These are phyloP conservation scores for Pinus taeda DNA, from an alignment of 75 land plant genomes.

Conservation along the genomic window DNA sequence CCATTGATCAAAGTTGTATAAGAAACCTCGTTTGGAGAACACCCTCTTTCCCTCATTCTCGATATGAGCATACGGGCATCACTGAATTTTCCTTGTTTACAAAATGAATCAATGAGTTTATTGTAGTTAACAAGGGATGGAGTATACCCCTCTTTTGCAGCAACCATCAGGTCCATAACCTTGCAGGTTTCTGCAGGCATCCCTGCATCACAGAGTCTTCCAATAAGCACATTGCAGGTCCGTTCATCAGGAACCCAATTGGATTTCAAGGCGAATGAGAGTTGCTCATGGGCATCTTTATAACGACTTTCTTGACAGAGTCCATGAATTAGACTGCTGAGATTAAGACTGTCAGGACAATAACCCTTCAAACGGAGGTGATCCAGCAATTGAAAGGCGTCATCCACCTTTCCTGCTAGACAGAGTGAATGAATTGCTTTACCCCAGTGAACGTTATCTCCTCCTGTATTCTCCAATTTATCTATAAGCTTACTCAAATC, in stretches of 20 bases:
- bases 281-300: constrained; percentile 47
- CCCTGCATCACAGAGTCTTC: constrained; percentile 29
- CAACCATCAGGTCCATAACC: constrained; percentile 20
- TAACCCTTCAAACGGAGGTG: constrained; percentile 36
- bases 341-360: constrained; percentile 34
- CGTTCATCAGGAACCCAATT: constrained; percentile 39
- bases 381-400: constrained; percentile 42
- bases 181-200: constrained; percentile 22
- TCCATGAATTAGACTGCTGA: constrained; percentile 43
- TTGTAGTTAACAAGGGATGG: constrained; percentile 47
- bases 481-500: too few relatives aligned
- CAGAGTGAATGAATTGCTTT: constrained; percentile 38
- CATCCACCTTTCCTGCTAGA: constrained; percentile 28
- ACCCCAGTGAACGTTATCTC: constrained; percentile 11
- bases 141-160: constrained; percentile 32
- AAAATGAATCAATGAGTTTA: constrained; percentile 42
- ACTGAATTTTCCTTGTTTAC: not conserved
- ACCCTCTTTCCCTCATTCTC: constrained; percentile 35
- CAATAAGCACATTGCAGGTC: constrained; percentile 46
- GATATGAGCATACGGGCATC: constrained; percentile 30
- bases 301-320: constrained; percentile 37
- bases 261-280: constrained; percentile 23
- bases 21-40: constrained; percentile 39
- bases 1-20: constrained; percentile 65
- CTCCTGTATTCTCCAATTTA: too few relatives aligned